Percentiles rank a stretch among this genome's conserved stretches.
These are phyloP conservation scores for Eutrema salsugineum DNA, from an alignment of 441 rosid species.

Conservation along the genomic window DNA sequence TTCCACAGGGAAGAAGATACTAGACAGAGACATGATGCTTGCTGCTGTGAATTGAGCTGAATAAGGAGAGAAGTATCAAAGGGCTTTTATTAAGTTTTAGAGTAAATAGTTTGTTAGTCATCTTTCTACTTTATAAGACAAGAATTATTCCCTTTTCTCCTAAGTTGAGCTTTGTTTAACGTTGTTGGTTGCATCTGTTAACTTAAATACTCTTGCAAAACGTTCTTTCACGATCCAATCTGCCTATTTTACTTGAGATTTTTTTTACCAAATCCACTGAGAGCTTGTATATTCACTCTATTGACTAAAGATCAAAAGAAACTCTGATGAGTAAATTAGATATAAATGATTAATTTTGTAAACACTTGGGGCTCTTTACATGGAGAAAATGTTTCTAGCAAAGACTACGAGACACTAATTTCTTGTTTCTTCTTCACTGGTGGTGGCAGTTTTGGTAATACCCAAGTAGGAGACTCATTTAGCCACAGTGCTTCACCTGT, in stretches of 20 bases:
- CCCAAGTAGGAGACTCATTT: slow-evolving; percentile 49
- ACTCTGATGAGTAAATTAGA: not conserved
- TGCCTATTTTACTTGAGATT: not conserved
- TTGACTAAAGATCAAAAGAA: not conserved
- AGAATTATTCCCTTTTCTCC: not conserved
- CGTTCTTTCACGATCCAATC: not conserved
- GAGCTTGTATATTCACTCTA: not conserved
- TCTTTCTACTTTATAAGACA: slow-evolving; percentile 8
- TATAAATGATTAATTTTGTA: not conserved
- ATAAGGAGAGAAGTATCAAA: not conserved
- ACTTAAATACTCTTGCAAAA: not conserved
- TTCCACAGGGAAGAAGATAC: slow-evolving; percentile 33
- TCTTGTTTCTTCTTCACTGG: slow-evolving; percentile 32
- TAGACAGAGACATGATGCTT: not conserved
- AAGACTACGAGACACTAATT: not conserved
- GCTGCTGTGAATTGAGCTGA: slow-evolving; percentile 11
- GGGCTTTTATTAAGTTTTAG: not conserved
- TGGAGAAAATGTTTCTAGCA: not conserved
- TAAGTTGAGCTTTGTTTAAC: not conserved
- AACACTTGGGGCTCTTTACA: slow-evolving; percentile 22
- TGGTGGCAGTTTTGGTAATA: slow-evolving; percentile 47
- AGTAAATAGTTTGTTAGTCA: slow-evolving; percentile 20
- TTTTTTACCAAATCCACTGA: not conserved
- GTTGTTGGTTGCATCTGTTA: slow-evolving; percentile 3
- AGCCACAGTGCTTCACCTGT: slow-evolving; percentile 62